A percentile compares a stretch with the other conserved stretches of the same genome.
phyloP scores from a whole-genome alignment of 169 alveolate genomes.

The Babesia gibsoni region DNA sequence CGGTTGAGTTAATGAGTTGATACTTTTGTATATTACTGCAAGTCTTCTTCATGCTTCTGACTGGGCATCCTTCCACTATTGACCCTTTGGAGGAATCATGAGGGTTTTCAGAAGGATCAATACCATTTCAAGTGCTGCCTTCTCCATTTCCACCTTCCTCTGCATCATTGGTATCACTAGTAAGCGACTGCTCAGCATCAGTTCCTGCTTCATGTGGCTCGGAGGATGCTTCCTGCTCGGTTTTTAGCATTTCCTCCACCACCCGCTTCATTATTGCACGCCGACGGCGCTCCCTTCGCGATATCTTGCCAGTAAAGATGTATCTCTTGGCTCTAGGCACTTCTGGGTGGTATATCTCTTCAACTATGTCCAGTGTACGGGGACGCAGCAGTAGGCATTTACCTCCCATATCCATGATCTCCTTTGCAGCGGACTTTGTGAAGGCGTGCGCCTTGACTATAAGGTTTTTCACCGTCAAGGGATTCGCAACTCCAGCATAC shows the following conservation, averaged over 20 bases:
- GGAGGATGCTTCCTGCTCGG: background rate
- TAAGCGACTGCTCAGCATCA: too few relatives aligned
- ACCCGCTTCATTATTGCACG: slow-evolving; percentile 34
- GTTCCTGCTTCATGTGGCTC: too few relatives aligned
- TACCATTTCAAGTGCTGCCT: too few relatives aligned
- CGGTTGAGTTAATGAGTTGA: too few relatives aligned
- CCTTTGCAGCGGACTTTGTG: slow-evolving; percentile 73
- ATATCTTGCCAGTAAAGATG: slow-evolving; percentile 72
- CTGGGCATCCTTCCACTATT: too few relatives aligned
- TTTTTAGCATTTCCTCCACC: slow-evolving; percentile 13
- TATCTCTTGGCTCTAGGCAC: slow-evolving; percentile 70
- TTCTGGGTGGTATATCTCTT: slow-evolving; percentile 71
- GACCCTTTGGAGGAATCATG: too few relatives aligned
- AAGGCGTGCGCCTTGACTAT: slow-evolving; percentile 76
- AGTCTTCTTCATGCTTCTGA: too few relatives aligned
- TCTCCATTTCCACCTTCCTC: too few relatives aligned
- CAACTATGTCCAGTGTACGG: slow-evolving; percentile 71
- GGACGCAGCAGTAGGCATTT: slow-evolving; percentile 70
- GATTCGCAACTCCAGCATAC: slow-evolving; percentile 30
- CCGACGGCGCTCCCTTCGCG: slow-evolving; percentile 63
- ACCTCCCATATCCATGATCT: slow-evolving; percentile 71
- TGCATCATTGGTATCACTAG: too few relatives aligned
- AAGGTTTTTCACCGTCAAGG: slow-evolving; percentile 63
- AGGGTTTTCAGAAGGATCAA: too few relatives aligned
- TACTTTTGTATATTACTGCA: too few relatives aligned